Conservation (phyloP, 495 filamentous ascomycete species). For the Pseudevernia furfuracea region DNA sequence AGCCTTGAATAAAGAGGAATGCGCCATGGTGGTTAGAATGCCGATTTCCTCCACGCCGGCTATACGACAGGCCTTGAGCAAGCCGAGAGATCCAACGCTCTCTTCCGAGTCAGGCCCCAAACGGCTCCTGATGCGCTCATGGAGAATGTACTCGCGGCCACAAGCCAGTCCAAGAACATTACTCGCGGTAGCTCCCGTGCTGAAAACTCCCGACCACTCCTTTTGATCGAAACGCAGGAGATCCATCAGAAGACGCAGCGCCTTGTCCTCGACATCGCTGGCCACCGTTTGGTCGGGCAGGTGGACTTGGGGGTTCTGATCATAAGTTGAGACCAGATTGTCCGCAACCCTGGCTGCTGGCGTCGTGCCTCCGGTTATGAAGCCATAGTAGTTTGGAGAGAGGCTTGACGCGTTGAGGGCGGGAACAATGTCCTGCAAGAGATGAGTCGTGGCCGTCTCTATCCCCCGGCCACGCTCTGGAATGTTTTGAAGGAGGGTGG, state of each 20-base stretch:
- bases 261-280: slow-evolving; percentile 65
- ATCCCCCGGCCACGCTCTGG: slow-evolving; percentile 40
- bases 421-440: slow-evolving; percentile 56
- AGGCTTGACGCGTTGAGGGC: slow-evolving; percentile 56
- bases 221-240: slow-evolving; percentile 55
- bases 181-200: slow-evolving; percentile 80
- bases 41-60: slow-evolving; percentile 60
- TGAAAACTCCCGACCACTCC: slow-evolving; percentile 58
- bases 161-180: slow-evolving; percentile 79
- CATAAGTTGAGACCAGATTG: slow-evolving; percentile 64
- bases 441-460: slow-evolving; percentile 39
- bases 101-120: slow-evolving; percentile 19
- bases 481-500: slow-evolving; percentile 33
- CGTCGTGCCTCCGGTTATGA: slow-evolving; percentile 75
- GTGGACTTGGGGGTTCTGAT: slow-evolving; percentile 85
- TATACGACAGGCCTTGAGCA: slow-evolving; percentile 56
- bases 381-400: slow-evolving; percentile 71
- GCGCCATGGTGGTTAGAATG: slow-evolving; percentile 70
- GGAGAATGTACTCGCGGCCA: slow-evolving; percentile 60
- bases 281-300: slow-evolving; percentile 64
- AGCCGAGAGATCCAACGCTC: slow-evolving; percentile 60
- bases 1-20: slow-evolving; percentile 77
- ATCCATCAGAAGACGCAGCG: slow-evolving; percentile 60
- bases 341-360: slow-evolving; percentile 82
- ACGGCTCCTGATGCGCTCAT: slow-evolving; percentile 28